Evolutionary conservation across 495 filamentous ascomycete species (phyloP).

Genomic region (Aspergillus carlsbadensis): DNA sequence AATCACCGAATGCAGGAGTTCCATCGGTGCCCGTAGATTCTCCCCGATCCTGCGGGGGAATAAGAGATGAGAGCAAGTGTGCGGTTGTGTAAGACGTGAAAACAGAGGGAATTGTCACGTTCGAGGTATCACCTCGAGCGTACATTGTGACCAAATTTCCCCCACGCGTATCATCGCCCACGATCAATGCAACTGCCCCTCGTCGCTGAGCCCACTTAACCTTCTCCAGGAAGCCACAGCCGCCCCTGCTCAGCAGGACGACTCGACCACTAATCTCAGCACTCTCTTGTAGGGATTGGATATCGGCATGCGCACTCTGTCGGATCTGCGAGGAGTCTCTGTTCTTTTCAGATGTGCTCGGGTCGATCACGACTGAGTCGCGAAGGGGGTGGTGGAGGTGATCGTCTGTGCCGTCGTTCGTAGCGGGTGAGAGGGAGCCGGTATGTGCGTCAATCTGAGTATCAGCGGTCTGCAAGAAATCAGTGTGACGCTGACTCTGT

Average conservation of each 20-base stretch:
- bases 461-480: conserved; percentile 28
- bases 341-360: conserved; percentile 32
- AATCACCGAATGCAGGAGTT: conserved; percentile 21
- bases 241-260: conserved; percentile 84
- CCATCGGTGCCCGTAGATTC: conserved; percentile 54
- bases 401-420: conserved; percentile 88
- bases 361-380: conserved; percentile 39
- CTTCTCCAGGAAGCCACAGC: conserved; percentile 96
- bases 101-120: conserved; percentile 87
- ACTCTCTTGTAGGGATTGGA: conserved; percentile 89
- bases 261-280: conserved; percentile 94
- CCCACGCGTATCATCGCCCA: conserved; percentile 87
- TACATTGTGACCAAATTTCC: conserved; percentile 94
- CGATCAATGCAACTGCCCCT: conserved; percentile 85
- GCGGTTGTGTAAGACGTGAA: conserved; percentile 96
- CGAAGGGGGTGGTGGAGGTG: conserved; percentile 72
- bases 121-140: conserved; percentile 88
- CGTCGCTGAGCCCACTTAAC: conserved; percentile 93
- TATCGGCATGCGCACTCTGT: conserved; percentile 73
- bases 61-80: conserved; percentile 85
- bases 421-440: conserved; percentile 24
- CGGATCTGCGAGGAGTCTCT: conserved; percentile 44
- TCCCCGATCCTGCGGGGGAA: conserved; percentile 66
- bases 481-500: conserved; percentile 25
- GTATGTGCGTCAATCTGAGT: conserved; percentile 22